Evolutionary conservation across 2,329 filamentous ascomycete genomes (phyloP), one percentile per base, ranked within the genome.

Genomic region (Arachnomyces sp.): DNA sequence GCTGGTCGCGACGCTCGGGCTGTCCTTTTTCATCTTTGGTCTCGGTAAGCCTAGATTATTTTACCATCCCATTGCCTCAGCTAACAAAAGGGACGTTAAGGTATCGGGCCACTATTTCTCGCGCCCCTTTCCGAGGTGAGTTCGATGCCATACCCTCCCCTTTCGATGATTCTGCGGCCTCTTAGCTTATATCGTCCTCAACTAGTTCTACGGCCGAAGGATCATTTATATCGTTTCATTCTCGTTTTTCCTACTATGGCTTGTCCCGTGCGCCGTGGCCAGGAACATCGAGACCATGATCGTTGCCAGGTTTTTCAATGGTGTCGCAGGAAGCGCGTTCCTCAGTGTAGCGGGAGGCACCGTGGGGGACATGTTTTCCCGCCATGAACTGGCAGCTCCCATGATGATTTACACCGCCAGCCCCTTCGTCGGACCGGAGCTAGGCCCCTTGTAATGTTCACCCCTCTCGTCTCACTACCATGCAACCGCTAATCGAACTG

Each of bases 1-100:
- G 41, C 69, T 85, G 36, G 73, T 93, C 16, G 85, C 82, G 9
- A 87, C 86, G 2, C 61, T 94, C 7, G 90, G 89, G 0, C 67
- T 95, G 38, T 88, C 84, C 0, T 72, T 83, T 1, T 95, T 89
- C 55, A 87, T 94, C 36, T 72, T 87, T 40, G 89, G 89, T 13
- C 76, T 85, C 73, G 76, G 60, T 64, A 38, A 14, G 59, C 57
- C 20, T 15, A n/a, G 25, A 17, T 35, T 28, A 40, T 11, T 36
- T 42, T 13, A 37, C 11, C 11, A 2, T 8, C n/a, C 17, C n/a
- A 29, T 12, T 38, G 14, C 31, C 38, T 55, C 14, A 53, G 36
- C 12, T 29, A 30, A n/a, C 14, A 14, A 34, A n/a, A n/a, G n/a
- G n/a, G n/a, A 36, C 7, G n/a, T 31, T n/a, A 35, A 58, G 65